These are phyloP conservation scores for Wickerhamiella sorbophila DNA, from an alignment of 805 yeast genomes.

Conservation along the genomic window DNA sequence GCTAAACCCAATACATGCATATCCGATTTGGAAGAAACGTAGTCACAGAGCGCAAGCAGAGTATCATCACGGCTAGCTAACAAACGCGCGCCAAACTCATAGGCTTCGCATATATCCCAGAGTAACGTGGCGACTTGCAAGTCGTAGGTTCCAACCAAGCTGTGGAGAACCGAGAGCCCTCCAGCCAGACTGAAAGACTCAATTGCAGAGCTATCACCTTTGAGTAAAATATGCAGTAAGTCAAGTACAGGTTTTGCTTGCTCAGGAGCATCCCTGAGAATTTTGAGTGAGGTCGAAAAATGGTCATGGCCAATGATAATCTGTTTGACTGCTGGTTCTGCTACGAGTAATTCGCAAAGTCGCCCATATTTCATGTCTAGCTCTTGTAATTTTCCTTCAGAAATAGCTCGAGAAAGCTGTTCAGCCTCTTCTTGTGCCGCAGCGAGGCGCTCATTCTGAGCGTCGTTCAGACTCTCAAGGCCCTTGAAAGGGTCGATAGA, in stretches of 20 bases:
- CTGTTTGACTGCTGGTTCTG: conserved; percentile 13
- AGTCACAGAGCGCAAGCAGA: neutral
- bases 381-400: conserved; percentile 3
- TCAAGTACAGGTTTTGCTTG: conserved; percentile 10
- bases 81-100: conserved; percentile 3
- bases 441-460: conserved; percentile 12
- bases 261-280: neutral
- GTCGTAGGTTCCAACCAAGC: neutral
- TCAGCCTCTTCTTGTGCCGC: conserved; percentile 16
- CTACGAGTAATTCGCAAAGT: conserved; percentile 13
- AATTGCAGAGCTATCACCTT: conserved; percentile 5
- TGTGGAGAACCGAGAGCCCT: conserved; percentile 14
- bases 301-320: conserved; percentile 9
- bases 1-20: neutral
- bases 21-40: neutral
- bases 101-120: neutral
- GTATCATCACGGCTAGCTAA: conserved; percentile 2
- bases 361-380: conserved; percentile 10
- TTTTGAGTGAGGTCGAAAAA: conserved; percentile 7
- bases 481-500: conserved; percentile 29
- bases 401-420: conserved; percentile 6
- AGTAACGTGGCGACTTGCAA: neutral
- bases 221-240: conserved; percentile 10
- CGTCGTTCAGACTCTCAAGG: conserved; percentile 29
- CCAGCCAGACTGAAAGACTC: conserved; percentile 17